Evolutionary conservation across 1,284 basidiomycete genomes (phyloP).

Genomic region (Naganishia liquefaciens): DNA sequence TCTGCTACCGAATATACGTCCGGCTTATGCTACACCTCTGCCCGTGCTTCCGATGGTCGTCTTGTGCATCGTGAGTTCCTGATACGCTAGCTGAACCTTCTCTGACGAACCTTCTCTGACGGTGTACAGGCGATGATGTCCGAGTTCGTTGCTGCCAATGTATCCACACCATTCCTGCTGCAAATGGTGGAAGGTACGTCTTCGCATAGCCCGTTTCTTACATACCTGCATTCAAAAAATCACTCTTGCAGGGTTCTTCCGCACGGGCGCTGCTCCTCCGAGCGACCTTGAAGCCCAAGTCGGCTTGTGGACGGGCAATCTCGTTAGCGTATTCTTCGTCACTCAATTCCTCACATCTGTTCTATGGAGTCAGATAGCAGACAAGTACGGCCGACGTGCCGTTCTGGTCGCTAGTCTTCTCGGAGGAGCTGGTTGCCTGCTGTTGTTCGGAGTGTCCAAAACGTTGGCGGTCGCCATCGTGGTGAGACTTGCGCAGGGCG

Average conservation of each 20-base stretch:
- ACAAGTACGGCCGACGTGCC: slow-evolving; percentile 80
- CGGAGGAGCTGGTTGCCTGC: slow-evolving; percentile 47
- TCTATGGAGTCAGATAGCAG: slow-evolving; percentile 88
- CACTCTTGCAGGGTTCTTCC: slow-evolving; percentile 43
- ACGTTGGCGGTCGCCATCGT: slow-evolving; percentile 63
- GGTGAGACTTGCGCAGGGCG: slow-evolving; percentile 86
- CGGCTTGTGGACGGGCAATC: slow-evolving; percentile 54
- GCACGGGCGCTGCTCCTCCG: slow-evolving; percentile 36
- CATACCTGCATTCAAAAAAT: neutral
- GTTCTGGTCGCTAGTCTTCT: slow-evolving; percentile 83
- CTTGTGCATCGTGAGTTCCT: slow-evolving; percentile 73
- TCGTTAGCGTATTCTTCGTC: slow-evolving; percentile 58
- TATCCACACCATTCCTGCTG: slow-evolving; percentile 81
- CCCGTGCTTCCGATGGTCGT: slow-evolving; percentile 87
- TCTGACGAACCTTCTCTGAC: neutral
- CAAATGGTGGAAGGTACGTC: slow-evolving; percentile 87
- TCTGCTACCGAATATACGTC: slow-evolving; percentile 52
- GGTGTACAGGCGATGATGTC: slow-evolving; percentile 76
- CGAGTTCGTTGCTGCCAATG: slow-evolving; percentile 87
- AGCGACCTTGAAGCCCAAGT: slow-evolving; percentile 51
- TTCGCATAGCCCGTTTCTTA: neutral
- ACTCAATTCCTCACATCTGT: slow-evolving; percentile 82
- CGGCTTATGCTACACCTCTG: slow-evolving; percentile 66
- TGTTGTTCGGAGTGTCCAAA: slow-evolving; percentile 13
- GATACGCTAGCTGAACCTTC: slow-evolving; percentile 2